Conservation (phyloP, 345 rosid species). For the Eucalyptus marginata region DNA sequence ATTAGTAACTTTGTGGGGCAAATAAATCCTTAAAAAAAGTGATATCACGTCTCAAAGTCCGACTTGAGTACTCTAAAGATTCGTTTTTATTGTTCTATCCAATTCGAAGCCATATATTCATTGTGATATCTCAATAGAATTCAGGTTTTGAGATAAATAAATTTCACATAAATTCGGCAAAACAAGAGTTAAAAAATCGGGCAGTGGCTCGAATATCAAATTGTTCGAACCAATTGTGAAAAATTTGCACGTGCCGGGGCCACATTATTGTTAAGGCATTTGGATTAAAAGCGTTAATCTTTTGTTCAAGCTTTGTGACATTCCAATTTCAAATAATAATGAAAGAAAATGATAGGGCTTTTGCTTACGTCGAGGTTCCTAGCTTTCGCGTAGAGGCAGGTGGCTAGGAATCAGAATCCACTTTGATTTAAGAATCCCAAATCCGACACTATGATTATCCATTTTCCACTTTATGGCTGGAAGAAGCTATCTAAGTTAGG, state of each 20-base stretch:
- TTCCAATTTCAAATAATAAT: neutral
- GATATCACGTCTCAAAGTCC: too few species aligned
- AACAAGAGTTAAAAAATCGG: neutral
- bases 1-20: too few species aligned
- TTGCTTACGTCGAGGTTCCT: slow-evolving; percentile 1
- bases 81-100: too few species aligned
- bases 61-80: too few species aligned
- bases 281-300: neutral
- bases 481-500: neutral
- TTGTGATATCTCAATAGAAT: neutral
- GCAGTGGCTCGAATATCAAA: neutral
- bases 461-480: neutral
- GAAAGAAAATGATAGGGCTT: neutral
- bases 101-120: too few species aligned
- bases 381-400: neutral
- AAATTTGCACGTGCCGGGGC: neutral
- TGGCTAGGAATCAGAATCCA: neutral
- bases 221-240: neutral
- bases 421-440: slow-evolving; percentile 2
- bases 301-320: neutral
- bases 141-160: neutral
- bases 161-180: neutral
- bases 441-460: neutral
- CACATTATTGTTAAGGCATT: neutral
- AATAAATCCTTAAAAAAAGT: too few species aligned